Conservation (phyloP, 208 protist species). For the Leishmania martiniquensis region DNA sequence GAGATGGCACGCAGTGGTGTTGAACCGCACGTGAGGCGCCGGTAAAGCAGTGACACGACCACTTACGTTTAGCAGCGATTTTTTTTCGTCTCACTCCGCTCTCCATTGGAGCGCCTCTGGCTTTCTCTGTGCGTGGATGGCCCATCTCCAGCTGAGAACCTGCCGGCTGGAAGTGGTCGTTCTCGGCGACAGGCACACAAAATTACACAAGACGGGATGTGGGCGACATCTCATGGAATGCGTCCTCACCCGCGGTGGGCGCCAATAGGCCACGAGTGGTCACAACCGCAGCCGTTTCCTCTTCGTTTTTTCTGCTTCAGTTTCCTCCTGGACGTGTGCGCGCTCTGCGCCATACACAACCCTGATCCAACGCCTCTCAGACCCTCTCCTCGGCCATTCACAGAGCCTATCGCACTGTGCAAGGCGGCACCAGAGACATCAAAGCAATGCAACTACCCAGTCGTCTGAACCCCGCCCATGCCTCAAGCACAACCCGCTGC, state of each 20-base stretch:
- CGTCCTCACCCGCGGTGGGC: too few species aligned
- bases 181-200: too few species aligned
- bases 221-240: too few species aligned
- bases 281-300: too few species aligned
- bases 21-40: too few species aligned
- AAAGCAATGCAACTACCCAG: background rate
- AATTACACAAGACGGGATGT: too few species aligned
- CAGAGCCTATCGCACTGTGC: background rate
- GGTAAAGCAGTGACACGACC: background rate
- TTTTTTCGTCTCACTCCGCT: too few species aligned
- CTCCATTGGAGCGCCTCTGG: background rate
- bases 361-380: background rate
- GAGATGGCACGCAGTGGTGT: background rate
- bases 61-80: background rate
- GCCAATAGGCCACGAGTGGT: too few species aligned
- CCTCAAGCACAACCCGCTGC: background rate
- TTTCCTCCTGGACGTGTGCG: background rate
- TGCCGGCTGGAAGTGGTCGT: too few species aligned
- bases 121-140: background rate
- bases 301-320: too few species aligned
- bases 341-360: background rate
- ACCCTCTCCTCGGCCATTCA: background rate
- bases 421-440: background rate
- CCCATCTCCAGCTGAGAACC: background rate
- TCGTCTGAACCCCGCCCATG: background rate